phyloP scores from a whole-genome alignment of 1,284 basidiomycete genomes.

The Exsudoporus floridanus region DNA sequence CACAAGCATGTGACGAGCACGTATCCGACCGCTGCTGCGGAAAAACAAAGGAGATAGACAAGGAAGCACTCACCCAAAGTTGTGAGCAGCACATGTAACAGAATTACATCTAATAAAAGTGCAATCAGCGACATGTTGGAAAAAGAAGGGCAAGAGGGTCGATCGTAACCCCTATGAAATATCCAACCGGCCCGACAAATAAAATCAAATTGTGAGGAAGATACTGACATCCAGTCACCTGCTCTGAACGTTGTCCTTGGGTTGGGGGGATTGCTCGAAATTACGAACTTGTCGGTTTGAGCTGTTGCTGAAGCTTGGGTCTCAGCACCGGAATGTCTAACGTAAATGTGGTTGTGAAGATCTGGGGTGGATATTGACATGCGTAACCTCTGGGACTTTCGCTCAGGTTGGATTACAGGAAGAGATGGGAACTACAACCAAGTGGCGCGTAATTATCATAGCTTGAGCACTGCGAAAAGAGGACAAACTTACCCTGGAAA shows the following conservation, averaged over 20 bases:
- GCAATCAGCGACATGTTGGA: constrained; percentile 13
- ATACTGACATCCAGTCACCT: constrained; percentile 78
- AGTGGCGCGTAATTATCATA: background rate
- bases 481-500: constrained; percentile 35
- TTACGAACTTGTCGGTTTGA: constrained; percentile 45
- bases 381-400: constrained; percentile 31
- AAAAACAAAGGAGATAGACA: constrained; percentile 1
- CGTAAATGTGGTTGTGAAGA: constrained; percentile 23
- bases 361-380: constrained; percentile 43
- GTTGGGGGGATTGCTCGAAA: constrained; percentile 75
- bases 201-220: constrained; percentile 18
- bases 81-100: constrained; percentile 64
- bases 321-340: constrained; percentile 7
- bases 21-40: background rate
- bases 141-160: constrained; percentile 2
- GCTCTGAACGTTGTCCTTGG: constrained; percentile 67
- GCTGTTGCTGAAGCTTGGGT: background rate
- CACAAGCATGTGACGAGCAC: constrained; percentile 3
- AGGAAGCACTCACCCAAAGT: constrained; percentile 63
- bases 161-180: constrained; percentile 20
- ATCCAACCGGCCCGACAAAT: constrained; percentile 1
- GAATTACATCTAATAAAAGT: constrained; percentile 49
- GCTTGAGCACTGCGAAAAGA: background rate
- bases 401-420: constrained; percentile 26
- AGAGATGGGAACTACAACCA: constrained; percentile 19